These are phyloP conservation scores for Usnea hakonensis DNA, from an alignment of 495 filamentous ascomycete species.

Conservation along the genomic window DNA sequence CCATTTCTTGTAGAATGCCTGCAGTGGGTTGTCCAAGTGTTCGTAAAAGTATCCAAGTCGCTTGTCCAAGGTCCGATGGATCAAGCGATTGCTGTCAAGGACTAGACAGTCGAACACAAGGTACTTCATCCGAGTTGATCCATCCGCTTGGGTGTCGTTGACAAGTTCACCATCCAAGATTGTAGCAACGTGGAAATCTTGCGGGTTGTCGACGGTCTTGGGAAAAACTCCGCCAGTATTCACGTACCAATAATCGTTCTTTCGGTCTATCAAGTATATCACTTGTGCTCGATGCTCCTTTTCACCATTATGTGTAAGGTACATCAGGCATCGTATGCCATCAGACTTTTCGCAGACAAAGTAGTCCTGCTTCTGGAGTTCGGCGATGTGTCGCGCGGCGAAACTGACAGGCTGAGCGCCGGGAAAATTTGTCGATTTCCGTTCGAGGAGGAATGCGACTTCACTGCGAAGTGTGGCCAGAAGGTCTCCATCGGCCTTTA, in stretches of 20 bases:
- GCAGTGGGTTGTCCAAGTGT: constrained; percentile 72
- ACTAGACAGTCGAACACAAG: constrained; percentile 90
- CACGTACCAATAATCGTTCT: constrained; percentile 91
- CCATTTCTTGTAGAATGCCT: constrained; percentile 56
- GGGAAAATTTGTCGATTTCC: constrained; percentile 62
- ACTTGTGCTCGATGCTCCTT: constrained; percentile 43
- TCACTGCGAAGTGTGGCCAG: constrained; percentile 56
- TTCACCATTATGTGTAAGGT: constrained; percentile 56
- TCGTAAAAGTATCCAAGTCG: constrained; percentile 79
- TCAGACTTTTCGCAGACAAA: constrained; percentile 98
- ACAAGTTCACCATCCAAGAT: constrained; percentile 92
- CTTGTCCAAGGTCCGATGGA: constrained; percentile 76
- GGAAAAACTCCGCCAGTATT: constrained; percentile 78
- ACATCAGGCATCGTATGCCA: constrained; percentile 89
- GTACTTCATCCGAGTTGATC: constrained; percentile 62
- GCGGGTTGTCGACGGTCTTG: constrained; percentile 36
- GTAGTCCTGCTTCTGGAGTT: constrained; percentile 75
- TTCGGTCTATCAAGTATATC: constrained; percentile 87
- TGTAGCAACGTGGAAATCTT: constrained; percentile 68
- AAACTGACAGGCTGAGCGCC: constrained; percentile 96
- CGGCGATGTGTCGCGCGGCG: constrained; percentile 63
- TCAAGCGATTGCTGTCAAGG: constrained; percentile 66
- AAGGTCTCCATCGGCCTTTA: constrained; percentile 51
- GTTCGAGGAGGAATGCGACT: constrained; percentile 67
- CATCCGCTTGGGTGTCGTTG: constrained; percentile 58